These are phyloP conservation scores for Xylariaceae sp. DNA, from an alignment of 2,329 filamentous ascomycete genomes.

Conservation along the genomic window DNA sequence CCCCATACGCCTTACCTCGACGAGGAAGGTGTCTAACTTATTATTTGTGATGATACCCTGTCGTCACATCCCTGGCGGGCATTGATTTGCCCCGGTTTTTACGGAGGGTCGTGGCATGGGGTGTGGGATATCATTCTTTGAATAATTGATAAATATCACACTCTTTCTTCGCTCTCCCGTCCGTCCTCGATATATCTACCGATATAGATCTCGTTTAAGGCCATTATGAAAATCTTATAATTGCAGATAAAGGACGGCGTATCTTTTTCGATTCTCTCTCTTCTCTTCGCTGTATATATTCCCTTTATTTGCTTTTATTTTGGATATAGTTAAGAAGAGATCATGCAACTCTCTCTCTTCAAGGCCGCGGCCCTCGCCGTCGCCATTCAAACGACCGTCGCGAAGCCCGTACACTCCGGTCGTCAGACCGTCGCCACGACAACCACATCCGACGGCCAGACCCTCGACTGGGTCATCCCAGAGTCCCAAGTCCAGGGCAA, in stretches of 20 bases:
- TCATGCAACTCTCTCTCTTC: slow-evolving; percentile 11
- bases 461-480: slow-evolving; percentile 16
- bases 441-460: slow-evolving; percentile 13
- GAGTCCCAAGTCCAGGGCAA: slow-evolving; percentile 11
- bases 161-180: not conserved
- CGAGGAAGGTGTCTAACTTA: not conserved
- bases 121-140: not conserved
- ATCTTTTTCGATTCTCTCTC: too few relatives aligned
- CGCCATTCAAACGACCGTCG: slow-evolving; percentile 9
- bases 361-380: slow-evolving; percentile 17
- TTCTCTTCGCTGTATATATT: too few relatives aligned
- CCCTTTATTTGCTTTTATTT: not conserved
- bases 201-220: not conserved
- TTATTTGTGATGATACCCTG: not conserved
- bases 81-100: not conserved
- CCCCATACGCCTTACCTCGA: not conserved
- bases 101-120: not conserved
- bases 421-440: slow-evolving; percentile 14
- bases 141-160: not conserved
- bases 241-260: too few relatives aligned
- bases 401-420: slow-evolving; percentile 5
- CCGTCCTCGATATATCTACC: too few relatives aligned
- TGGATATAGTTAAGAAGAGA: not conserved
- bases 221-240: not conserved
- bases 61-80: not conserved